phyloP scores from a whole-genome alignment of 1,284 basidiomycete species.

The Irpex rosettiformis region DNA sequence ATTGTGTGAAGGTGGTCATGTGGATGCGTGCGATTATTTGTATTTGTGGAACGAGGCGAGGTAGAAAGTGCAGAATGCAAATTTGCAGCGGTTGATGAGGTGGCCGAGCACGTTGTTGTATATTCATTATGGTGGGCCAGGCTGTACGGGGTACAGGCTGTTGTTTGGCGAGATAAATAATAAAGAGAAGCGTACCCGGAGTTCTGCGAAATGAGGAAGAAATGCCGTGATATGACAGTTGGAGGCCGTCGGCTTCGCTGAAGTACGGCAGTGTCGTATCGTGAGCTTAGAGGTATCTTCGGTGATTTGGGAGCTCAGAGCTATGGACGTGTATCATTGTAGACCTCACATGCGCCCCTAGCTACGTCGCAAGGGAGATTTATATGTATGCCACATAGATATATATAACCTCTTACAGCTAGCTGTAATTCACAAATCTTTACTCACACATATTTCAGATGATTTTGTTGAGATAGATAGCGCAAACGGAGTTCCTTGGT shows the following conservation, averaged over 20 bases:
- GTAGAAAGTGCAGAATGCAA: not conserved
- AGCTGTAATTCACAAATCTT: not conserved
- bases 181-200: too few species aligned
- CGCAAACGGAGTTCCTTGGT: not conserved
- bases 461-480: not conserved
- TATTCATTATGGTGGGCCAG: too few species aligned
- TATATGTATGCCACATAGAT: not conserved
- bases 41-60: not conserved
- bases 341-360: not conserved
- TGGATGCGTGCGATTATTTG: not conserved
- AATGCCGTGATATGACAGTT: not conserved
- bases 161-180: not conserved
- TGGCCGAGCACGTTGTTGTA: not conserved
- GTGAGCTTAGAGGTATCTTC: not conserved
- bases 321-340: not conserved
- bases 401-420: too few species aligned
- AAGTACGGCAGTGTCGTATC: not conserved
- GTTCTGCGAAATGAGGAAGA: not conserved
- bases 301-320: not conserved
- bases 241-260: not conserved
- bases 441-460: not conserved
- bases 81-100: not conserved
- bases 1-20: not conserved
- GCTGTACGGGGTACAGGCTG: not conserved
- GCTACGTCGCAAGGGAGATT: not conserved